These are phyloP conservation scores for Apophysomyces ossiformis DNA, from an alignment of 371 early-diverging fungal species.

Conservation along the genomic window DNA sequence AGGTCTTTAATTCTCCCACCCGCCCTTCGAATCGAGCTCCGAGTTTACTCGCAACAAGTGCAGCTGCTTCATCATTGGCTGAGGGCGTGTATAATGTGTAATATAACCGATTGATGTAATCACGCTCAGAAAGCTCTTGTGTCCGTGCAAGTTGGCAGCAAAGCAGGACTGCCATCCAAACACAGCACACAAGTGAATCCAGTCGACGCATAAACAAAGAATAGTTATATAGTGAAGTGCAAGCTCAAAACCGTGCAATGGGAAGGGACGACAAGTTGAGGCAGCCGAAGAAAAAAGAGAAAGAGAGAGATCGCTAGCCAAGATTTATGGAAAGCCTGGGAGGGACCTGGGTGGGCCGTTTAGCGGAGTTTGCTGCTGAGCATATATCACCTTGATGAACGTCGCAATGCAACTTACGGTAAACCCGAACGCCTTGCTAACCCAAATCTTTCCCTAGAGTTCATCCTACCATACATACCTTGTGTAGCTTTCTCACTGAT, in stretches of 20 bases:
- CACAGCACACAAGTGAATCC: slow-evolving; percentile 5
- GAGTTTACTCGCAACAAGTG: slow-evolving; percentile 44
- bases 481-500: no score
- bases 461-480: no score
- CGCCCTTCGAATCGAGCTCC: slow-evolving; percentile 62
- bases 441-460: no score
- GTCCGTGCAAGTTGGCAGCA: slow-evolving; percentile 8
- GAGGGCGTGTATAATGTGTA: slow-evolving; percentile 55
- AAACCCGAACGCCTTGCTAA: no score
- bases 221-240: not conserved
- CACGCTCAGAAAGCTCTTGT: slow-evolving; percentile 17
- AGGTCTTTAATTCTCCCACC: slow-evolving; percentile 69
- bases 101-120: slow-evolving; percentile 48
- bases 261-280: not conserved
- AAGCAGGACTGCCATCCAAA: not conserved
- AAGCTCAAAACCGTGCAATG: not conserved
- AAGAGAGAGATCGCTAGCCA: not conserved
- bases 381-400: no score
- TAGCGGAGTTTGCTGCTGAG: not conserved
- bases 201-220: slow-evolving; percentile 2
- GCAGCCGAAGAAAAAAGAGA: not conserved
- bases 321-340: not conserved
- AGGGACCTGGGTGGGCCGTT: not conserved
- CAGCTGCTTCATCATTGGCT: slow-evolving; percentile 33
- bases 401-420: no score